These are phyloP conservation scores for Suillus bovinus DNA, from an alignment of 768 basidiomycete species.

Conservation along the genomic window DNA sequence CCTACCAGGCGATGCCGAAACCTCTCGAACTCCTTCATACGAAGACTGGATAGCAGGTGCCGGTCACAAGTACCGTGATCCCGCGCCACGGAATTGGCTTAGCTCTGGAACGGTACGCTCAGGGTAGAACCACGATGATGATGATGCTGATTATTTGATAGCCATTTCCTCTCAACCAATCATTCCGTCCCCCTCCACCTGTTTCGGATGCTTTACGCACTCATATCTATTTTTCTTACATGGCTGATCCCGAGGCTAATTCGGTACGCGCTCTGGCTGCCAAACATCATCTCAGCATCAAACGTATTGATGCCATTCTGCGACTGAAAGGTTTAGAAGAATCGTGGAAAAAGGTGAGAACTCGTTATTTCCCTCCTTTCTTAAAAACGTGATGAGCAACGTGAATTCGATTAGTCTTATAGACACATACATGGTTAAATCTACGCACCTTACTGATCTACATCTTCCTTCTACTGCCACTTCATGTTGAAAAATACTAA, in stretches of 20 bases:
- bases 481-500: slow-evolving; percentile 2
- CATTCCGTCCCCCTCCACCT: slow-evolving; percentile 80
- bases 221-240: slow-evolving; percentile 59
- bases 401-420: slow-evolving; percentile 92
- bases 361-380: slow-evolving; percentile 10
- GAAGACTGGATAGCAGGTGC: slow-evolving; percentile 18
- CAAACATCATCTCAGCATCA: slow-evolving; percentile 65
- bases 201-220: slow-evolving; percentile 62
- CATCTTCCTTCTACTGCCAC: not conserved
- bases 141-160: slow-evolving; percentile 28
- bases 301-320: slow-evolving; percentile 82
- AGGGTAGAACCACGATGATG: slow-evolving; percentile 13
- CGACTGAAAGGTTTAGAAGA: slow-evolving; percentile 78
- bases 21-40: slow-evolving; percentile 9
- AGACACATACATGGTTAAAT: slow-evolving; percentile 79
- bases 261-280: slow-evolving; percentile 61
- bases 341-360: slow-evolving; percentile 69
- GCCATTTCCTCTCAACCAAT: slow-evolving; percentile 87
- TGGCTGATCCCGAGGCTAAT: slow-evolving; percentile 55
- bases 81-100: slow-evolving; percentile 61
- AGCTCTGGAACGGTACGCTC: slow-evolving; percentile 55
- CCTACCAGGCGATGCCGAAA: slow-evolving; percentile 16
- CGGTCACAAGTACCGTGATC: slow-evolving; percentile 25
- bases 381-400: slow-evolving; percentile 52
- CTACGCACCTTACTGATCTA: slow-evolving; percentile 25